Conservation (phyloP, 2,329 filamentous ascomycete genomes). For the Fonsecaea pedrosoi region DNA sequence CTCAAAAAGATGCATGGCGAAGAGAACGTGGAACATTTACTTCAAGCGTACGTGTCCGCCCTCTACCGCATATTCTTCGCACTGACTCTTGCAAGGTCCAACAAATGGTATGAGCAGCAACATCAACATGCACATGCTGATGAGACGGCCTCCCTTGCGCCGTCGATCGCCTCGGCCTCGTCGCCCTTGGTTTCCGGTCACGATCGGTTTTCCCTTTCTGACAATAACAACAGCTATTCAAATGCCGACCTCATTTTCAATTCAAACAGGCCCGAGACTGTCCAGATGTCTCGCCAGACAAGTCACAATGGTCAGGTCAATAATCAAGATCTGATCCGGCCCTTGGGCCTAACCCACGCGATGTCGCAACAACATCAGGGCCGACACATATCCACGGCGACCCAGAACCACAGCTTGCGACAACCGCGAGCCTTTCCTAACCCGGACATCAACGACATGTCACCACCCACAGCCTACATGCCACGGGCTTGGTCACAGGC, state of each 20-base stretch:
- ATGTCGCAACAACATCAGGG: constrained; percentile 3
- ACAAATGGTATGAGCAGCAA: constrained; percentile 46
- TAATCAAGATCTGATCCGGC: constrained; percentile 1
- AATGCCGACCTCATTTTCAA: constrained; percentile 1
- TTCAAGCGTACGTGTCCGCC: constrained; percentile 53
- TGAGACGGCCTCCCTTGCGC: constrained; percentile 12
- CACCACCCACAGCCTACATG: neutral
- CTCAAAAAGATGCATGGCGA: constrained; percentile 70
- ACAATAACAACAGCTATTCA: constrained; percentile 9
- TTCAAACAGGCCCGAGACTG: neutral
- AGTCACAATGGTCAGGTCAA: constrained; percentile 9
- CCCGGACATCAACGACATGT: neutral
- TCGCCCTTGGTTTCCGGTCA: constrained; percentile 8
- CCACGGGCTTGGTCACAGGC: constrained; percentile 24
- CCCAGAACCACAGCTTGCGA: neutral
- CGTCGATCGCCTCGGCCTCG: neutral
- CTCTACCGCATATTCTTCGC: neutral
- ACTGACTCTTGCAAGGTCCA: constrained; percentile 42
- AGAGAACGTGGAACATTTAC: constrained; percentile 53
- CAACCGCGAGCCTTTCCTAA: constrained; percentile 1
- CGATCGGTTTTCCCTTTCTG: neutral
- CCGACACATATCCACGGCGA: constrained; percentile 13
- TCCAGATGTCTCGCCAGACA: constrained; percentile 11
- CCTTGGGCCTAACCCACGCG: neutral
- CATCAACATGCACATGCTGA: constrained; percentile 4